These are phyloP conservation scores for Pelargonium citronellum DNA, from an alignment of 441 rosid species.

Conservation along the genomic window DNA sequence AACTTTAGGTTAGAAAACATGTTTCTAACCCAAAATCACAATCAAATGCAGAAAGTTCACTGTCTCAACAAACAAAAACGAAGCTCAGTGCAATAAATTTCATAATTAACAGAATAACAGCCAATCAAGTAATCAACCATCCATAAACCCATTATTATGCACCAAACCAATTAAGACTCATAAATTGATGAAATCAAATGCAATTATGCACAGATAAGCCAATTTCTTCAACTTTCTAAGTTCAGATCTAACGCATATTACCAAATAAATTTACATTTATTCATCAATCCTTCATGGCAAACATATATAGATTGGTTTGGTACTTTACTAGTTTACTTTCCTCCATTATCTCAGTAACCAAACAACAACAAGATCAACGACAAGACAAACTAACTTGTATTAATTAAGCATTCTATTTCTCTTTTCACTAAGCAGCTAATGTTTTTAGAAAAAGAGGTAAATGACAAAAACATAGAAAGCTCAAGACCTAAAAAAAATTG, in stretches of 20 bases:
- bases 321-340: background rate
- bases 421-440: background rate
- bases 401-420: background rate
- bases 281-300: too few relatives aligned
- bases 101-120: too few relatives aligned
- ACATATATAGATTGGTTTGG: too few relatives aligned
- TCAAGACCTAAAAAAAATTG: background rate
- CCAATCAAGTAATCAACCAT: slow-evolving; percentile 2
- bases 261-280: background rate
- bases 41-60: background rate
- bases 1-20: background rate
- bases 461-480: background rate
- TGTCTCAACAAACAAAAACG: background rate
- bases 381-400: background rate
- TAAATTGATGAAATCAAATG: background rate
- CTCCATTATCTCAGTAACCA: slow-evolving; percentile 1
- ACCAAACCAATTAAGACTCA: background rate
- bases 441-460: background rate
- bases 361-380: background rate
- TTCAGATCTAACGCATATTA: background rate
- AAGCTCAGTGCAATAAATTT: background rate
- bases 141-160: background rate
- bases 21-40: background rate
- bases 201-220: background rate
- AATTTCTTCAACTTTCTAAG: background rate